Conservation (phyloP, 441 rosid genomes). For the Raphanus hybrid region DNA sequence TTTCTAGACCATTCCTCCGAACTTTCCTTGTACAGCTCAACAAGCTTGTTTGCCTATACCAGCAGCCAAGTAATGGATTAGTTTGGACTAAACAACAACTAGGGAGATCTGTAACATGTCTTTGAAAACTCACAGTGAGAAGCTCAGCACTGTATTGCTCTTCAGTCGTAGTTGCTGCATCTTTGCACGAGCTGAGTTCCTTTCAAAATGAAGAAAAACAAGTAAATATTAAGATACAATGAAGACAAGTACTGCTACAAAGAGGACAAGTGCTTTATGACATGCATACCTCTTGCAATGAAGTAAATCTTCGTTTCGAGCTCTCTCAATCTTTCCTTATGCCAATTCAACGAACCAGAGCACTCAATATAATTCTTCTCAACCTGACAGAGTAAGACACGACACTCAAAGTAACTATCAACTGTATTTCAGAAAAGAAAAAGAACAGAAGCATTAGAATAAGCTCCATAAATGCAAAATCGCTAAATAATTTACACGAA, state of each 20-base stretch:
- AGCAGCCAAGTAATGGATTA: constrained; percentile 21
- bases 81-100: constrained; percentile 30
- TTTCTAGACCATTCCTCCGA: constrained; percentile 93
- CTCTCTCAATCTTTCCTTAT: constrained; percentile 80
- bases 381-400: constrained; percentile 45
- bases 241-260: neutral
- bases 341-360: constrained; percentile 74
- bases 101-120: neutral
- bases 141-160: constrained; percentile 77
- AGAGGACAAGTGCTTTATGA: constrained; percentile 15
- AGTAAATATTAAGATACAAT: constrained; percentile 27
- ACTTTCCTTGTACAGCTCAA: constrained; percentile 88
- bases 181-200: constrained; percentile 80
- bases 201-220: constrained; percentile 33
- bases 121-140: constrained; percentile 64
- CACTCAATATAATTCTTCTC: constrained; percentile 67
- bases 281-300: constrained; percentile 68
- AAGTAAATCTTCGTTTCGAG: constrained; percentile 59
- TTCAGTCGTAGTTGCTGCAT: constrained; percentile 72
- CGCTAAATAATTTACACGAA: neutral
- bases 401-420: constrained; percentile 33
- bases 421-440: constrained; percentile 3
- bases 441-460: constrained; percentile 6
- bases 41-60: constrained; percentile 85
- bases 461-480: constrained; percentile 2